Conservation (phyloP, 2,329 filamentous ascomycete genomes). For the Trichoderma hamatum region DNA sequence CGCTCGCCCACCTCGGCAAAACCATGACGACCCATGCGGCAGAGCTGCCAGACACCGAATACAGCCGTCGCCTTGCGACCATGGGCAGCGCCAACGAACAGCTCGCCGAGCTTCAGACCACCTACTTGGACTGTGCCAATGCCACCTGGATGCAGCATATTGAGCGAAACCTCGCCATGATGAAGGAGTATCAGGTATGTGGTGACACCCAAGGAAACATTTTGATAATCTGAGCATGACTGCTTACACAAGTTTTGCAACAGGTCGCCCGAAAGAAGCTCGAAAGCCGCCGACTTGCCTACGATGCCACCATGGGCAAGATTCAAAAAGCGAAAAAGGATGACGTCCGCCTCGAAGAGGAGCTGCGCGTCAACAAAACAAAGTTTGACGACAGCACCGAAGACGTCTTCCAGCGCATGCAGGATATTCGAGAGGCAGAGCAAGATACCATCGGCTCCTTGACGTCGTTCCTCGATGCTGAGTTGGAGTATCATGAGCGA, state of each 20-base stretch:
- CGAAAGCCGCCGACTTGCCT: conserved; percentile 83
- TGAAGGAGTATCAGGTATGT: conserved; percentile 94
- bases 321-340: conserved; percentile 93
- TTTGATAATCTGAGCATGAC: not conserved
- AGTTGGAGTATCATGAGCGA: conserved; percentile 88
- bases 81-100: conserved; percentile 85
- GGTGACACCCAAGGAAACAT: not conserved
- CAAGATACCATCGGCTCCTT: conserved; percentile 80
- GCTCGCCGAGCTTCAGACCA: conserved; percentile 82
- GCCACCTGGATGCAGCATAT: conserved; percentile 88
- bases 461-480: conserved; percentile 79
- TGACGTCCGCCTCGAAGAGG: conserved; percentile 90
- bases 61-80: conserved; percentile 81
- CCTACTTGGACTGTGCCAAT: conserved; percentile 76
- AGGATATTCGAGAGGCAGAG: conserved; percentile 93
- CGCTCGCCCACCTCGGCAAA: conserved; percentile 76
- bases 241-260: conserved; percentile 7
- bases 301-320: conserved; percentile 86
- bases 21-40: conserved; percentile 89
- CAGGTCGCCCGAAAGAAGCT: conserved; percentile 86
- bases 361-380: conserved; percentile 84
- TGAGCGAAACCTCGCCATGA: conserved; percentile 85
- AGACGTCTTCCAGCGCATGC: conserved; percentile 89
- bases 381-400: conserved; percentile 97
- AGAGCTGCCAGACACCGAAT: conserved; percentile 89